These are phyloP conservation scores for Coffea eugenioides DNA, from an alignment of 257 asterid genomes.

Conservation along the genomic window DNA sequence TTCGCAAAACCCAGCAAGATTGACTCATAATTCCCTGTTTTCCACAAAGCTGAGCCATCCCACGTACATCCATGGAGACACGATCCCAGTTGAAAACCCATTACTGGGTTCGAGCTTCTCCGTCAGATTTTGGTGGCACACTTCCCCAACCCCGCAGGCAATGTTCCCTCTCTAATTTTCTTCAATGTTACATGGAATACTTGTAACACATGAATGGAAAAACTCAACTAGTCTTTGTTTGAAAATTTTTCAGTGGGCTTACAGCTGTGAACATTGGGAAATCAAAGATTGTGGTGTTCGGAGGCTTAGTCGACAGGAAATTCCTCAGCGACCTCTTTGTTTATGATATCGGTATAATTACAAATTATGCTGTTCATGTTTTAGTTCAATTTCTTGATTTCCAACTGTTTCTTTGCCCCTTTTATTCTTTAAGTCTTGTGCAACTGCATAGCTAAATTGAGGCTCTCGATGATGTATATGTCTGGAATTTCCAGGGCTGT, in stretches of 20 bases:
- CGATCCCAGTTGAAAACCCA: conserved; percentile 55
- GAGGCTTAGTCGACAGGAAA: conserved; percentile 80
- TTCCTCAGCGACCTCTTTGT: conserved; percentile 74
- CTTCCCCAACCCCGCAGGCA: conserved; percentile 86
- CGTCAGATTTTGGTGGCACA: conserved; percentile 74
- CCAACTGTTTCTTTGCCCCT: no score
- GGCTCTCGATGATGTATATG: not conserved
- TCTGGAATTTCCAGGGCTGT: not conserved
- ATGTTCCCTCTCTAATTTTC: not conserved
- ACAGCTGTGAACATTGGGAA: conserved; percentile 89
- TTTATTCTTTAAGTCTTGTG: no score
- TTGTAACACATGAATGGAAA: not conserved
- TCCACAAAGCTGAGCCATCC: not conserved
- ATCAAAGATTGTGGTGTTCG: conserved; percentile 82
- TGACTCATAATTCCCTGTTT: not conserved
- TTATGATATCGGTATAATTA: conserved; percentile 68
- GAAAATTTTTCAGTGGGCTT: conserved; percentile 64
- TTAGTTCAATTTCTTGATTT: not conserved
- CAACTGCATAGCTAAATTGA: not conserved
- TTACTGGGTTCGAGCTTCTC: conserved; percentile 87
- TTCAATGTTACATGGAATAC: not conserved
- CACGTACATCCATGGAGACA: conserved; percentile 5
- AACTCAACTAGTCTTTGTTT: not conserved
- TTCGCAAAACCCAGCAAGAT: conserved; percentile 1
- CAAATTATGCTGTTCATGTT: not conserved